phyloP scores from a whole-genome alignment of 1,284 basidiomycete species.

The Leccinum variabile region DNA sequence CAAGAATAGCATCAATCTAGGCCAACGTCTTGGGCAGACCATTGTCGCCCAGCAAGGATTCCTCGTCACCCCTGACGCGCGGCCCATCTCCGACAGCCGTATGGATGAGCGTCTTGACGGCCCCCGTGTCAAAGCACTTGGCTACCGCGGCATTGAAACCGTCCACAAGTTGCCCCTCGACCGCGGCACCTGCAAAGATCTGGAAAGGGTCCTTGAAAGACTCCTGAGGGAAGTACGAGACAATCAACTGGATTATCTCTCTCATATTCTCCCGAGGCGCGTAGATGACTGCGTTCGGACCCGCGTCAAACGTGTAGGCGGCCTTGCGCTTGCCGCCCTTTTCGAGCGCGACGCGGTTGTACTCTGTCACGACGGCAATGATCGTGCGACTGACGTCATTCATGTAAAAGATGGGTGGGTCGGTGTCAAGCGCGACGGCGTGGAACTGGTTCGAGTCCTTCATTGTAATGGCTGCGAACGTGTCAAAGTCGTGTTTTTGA shows the following conservation, averaged over 20 bases:
- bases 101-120: constrained; percentile 88
- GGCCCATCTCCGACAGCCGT: constrained; percentile 92
- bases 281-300: constrained; percentile 99
- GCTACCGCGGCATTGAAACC: constrained; percentile 83
- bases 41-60: constrained; percentile 54
- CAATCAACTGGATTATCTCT: constrained; percentile 74
- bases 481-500: constrained; percentile 76
- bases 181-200: constrained; percentile 51
- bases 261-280: constrained; percentile 76
- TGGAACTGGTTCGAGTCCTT: constrained; percentile 99
- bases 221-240: constrained; percentile 83
- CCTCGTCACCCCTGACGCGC: constrained; percentile 54
- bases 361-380: constrained; percentile 86
- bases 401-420: constrained; percentile 99
- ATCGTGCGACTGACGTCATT: constrained; percentile 92
- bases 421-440: constrained; percentile 94
- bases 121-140: constrained; percentile 69
- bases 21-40: constrained; percentile 54
- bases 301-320: constrained; percentile 98
- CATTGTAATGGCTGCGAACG: constrained; percentile 93
- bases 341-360: constrained; percentile 82
- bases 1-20: constrained; percentile 5
- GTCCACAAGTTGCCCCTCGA: constrained; percentile 47
- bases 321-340: constrained; percentile 70
- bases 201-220: constrained; percentile 76